These are phyloP conservation scores for Aspergillus olivimuriae DNA, from an alignment of 495 filamentous ascomycete species.

Conservation along the genomic window DNA sequence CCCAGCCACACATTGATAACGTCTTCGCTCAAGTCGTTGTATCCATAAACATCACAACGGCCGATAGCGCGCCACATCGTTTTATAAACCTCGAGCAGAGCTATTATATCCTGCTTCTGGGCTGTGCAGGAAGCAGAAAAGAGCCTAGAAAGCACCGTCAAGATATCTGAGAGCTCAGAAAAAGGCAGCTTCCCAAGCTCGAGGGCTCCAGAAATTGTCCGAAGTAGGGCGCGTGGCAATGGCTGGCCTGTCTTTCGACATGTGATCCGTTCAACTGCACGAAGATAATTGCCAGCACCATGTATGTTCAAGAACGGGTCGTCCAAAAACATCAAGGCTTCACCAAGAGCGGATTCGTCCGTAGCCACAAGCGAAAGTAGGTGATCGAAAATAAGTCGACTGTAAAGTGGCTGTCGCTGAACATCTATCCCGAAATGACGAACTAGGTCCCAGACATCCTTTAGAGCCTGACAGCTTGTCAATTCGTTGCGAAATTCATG, in stretches of 20 bases:
- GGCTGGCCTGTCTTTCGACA: conserved; percentile 6
- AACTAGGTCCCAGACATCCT: conserved; percentile 23
- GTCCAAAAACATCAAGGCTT: conserved; percentile 35
- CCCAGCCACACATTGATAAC: conserved; percentile 29
- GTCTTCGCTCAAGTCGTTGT: conserved; percentile 24
- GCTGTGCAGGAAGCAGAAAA: background rate
- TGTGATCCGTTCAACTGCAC: conserved; percentile 19
- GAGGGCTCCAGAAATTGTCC: conserved; percentile 27
- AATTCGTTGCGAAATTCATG: conserved; percentile 17
- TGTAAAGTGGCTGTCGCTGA: conserved; percentile 32
- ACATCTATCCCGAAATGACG: conserved; percentile 29
- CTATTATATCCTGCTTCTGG: background rate
- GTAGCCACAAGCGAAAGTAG: conserved; percentile 18
- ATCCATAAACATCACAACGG: conserved; percentile 29
- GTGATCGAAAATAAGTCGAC: conserved; percentile 34
- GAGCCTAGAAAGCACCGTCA: conserved; percentile 17
- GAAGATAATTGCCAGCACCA: conserved; percentile 34
- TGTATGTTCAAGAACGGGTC: conserved; percentile 35
- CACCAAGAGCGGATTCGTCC: conserved; percentile 8
- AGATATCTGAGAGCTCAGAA: conserved; percentile 29
- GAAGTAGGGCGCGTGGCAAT: conserved; percentile 16
- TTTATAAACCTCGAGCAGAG: conserved; percentile 18
- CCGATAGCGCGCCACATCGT: conserved; percentile 38
- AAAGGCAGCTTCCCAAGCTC: conserved; percentile 33
- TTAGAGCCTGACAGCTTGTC: conserved; percentile 14